phyloP scores from a whole-genome alignment of 257 asterid genomes.

The Perilla frutescens region DNA sequence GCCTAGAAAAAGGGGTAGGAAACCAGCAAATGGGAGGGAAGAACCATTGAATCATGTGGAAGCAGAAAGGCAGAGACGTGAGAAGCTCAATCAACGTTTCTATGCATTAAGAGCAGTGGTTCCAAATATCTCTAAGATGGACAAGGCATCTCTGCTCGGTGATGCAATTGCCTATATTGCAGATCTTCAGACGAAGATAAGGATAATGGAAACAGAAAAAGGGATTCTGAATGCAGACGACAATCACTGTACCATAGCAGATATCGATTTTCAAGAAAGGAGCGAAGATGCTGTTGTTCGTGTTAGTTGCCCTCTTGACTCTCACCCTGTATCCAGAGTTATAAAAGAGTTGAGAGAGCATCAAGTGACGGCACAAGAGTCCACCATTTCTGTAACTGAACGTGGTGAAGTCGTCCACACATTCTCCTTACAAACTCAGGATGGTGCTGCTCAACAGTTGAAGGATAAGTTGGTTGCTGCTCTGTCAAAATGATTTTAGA shows the following conservation, averaged over 20 bases:
- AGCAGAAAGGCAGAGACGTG: conserved; percentile 96
- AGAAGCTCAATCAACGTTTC: conserved; percentile 88
- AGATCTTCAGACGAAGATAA: conserved; percentile 79
- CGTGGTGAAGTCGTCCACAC: conserved; percentile 78
- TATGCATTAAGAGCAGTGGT: conserved; percentile 89
- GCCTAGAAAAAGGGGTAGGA: conserved; percentile 88
- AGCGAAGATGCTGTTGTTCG: conserved; percentile 65
- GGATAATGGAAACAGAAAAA: conserved; percentile 70
- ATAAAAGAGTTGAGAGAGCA: conserved; percentile 76
- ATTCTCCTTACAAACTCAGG: conserved; percentile 64
- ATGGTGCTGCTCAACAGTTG: conserved; percentile 62
- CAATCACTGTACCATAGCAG: conserved; percentile 42
- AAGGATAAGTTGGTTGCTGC: conserved; percentile 77
- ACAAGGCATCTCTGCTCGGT: conserved; percentile 87
- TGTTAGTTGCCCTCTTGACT: conserved; percentile 70
- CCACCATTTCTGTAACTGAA: conserved; percentile 61
- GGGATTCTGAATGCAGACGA: conserved; percentile 43
- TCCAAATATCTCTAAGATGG: conserved; percentile 94
- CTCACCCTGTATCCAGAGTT: conserved; percentile 79
- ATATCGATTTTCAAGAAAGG: conserved; percentile 75
- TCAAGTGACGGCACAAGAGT: conserved; percentile 59
- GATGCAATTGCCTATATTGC: conserved; percentile 89
- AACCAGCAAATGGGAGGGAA: conserved; percentile 91
- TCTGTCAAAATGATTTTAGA: conserved; percentile 50
- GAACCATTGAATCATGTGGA: conserved; percentile 90